These are phyloP conservation scores for Pseudohyphozyma bogoriensis DNA, from an alignment of 768 basidiomycete genomes.

Conservation along the genomic window DNA sequence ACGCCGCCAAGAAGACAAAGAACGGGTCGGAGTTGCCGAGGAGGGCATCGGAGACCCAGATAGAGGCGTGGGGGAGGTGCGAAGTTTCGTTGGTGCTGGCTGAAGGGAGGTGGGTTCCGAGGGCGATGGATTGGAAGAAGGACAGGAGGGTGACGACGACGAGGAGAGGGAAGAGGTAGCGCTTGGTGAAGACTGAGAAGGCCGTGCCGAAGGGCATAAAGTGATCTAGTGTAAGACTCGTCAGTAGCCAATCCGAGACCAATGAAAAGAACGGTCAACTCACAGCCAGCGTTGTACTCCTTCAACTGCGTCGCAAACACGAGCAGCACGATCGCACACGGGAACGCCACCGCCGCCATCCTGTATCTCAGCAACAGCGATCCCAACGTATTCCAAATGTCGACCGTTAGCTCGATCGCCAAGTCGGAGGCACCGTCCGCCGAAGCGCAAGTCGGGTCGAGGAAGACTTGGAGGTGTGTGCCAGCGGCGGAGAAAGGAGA, in stretches of 20 bases:
- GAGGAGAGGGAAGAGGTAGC: slow-evolving; percentile 39
- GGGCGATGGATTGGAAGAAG: slow-evolving; percentile 8
- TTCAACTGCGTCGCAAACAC: slow-evolving; percentile 38
- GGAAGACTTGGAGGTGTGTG: slow-evolving; percentile 33
- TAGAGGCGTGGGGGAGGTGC: background rate
- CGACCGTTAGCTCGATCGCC: slow-evolving; percentile 50
- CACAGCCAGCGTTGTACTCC: slow-evolving; percentile 24
- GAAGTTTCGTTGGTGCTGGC: background rate
- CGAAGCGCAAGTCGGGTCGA: slow-evolving; percentile 20
- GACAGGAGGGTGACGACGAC: slow-evolving; percentile 41
- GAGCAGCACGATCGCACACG: slow-evolving; percentile 56
- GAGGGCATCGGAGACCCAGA: slow-evolving; percentile 16
- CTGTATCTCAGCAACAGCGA: slow-evolving; percentile 64
- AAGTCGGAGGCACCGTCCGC: slow-evolving; percentile 13
- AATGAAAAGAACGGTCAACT: background rate
- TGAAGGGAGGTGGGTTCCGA: background rate
- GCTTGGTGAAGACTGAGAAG: slow-evolving; percentile 7
- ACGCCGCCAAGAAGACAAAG: slow-evolving; percentile 6
- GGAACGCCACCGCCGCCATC: slow-evolving; percentile 61
- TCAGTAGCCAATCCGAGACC: background rate
- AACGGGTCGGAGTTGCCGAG: slow-evolving; percentile 17
- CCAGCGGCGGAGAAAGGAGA: slow-evolving; percentile 32
- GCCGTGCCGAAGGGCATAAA: slow-evolving; percentile 24
- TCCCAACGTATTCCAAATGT: slow-evolving; percentile 62
- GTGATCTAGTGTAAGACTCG: slow-evolving; percentile 1